phyloP scores from a whole-genome alignment of 176 grass and related monocot species.

The Microstegium vimineum region DNA sequence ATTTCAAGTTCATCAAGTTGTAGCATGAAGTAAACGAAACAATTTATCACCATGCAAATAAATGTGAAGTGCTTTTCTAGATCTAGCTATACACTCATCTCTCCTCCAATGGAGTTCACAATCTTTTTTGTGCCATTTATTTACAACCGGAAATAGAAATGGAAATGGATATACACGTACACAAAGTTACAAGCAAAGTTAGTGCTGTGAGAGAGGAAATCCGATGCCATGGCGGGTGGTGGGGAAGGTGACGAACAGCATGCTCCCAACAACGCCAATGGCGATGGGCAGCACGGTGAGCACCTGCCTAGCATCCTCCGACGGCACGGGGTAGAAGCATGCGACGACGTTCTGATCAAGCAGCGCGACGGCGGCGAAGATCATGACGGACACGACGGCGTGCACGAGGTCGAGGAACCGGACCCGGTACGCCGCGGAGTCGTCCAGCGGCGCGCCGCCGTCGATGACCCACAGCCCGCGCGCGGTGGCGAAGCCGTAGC shows the following conservation, averaged over 20 bases:
- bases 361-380: constrained; percentile 73
- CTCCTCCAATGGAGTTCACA: not conserved
- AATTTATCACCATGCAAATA: not conserved
- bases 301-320: constrained; percentile 54
- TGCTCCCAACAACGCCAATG: constrained; percentile 69
- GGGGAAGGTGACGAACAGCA: constrained; percentile 70
- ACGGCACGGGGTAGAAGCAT: constrained; percentile 74
- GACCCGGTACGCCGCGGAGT: constrained; percentile 34
- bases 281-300: constrained; percentile 62
- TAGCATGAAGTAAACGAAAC: not conserved
- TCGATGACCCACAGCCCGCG: constrained; percentile 73
- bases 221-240: constrained; percentile 86
- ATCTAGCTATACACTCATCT: not conserved
- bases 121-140: not conserved
- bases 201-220: constrained; percentile 58
- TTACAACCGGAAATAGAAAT: not conserved
- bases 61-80: not conserved
- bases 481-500: constrained; percentile 64
- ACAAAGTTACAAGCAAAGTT: not conserved
- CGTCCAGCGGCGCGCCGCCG: constrained; percentile 45
- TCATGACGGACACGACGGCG: constrained; percentile 51
- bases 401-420: constrained; percentile 64
- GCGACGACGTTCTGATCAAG: constrained; percentile 76
- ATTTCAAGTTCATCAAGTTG: not conserved
- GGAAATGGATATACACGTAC: not conserved